Percentiles rank a stretch among this genome's conserved stretches.
These are phyloP conservation scores for Fusarium sambucinum DNA, from an alignment of 2,329 filamentous ascomycete species.

Conservation along the genomic window DNA sequence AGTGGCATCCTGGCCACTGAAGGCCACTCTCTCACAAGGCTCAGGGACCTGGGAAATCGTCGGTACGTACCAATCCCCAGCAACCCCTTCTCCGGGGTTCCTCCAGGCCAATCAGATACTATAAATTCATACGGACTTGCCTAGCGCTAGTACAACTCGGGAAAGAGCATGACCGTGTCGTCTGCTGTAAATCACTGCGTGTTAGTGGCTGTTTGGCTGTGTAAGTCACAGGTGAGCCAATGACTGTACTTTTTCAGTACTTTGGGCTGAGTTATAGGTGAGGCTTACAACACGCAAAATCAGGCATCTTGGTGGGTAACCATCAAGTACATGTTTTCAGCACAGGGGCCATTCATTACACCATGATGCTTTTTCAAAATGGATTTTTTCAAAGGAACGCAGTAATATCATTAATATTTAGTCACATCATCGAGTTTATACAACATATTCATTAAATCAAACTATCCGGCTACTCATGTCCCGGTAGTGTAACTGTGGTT, in stretches of 20 bases:
- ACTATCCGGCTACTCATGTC: neutral
- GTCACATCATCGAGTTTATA: neutral
- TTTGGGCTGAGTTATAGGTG: conserved; percentile 27
- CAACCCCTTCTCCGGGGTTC: conserved; percentile 50
- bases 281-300: conserved; percentile 23
- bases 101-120: conserved; percentile 48
- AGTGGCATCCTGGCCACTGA: conserved; percentile 41
- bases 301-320: conserved; percentile 28
- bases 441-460: neutral
- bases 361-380: conserved; percentile 1
- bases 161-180: conserved; percentile 42
- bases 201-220: conserved; percentile 36
- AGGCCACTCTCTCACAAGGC: conserved; percentile 32
- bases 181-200: conserved; percentile 39
- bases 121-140: conserved; percentile 9
- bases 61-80: conserved; percentile 44
- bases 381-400: conserved; percentile 9
- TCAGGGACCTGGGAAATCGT: conserved; percentile 21
- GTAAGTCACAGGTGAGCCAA: conserved; percentile 34
- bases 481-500: conserved; percentile 13
- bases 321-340: conserved; percentile 23
- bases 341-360: conserved; percentile 16
- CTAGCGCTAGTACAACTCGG: conserved; percentile 40
- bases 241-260: conserved; percentile 33
- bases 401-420: conserved; percentile 19